These are phyloP conservation scores for Panus rudis DNA, from an alignment of 768 basidiomycete genomes.

Conservation along the genomic window DNA sequence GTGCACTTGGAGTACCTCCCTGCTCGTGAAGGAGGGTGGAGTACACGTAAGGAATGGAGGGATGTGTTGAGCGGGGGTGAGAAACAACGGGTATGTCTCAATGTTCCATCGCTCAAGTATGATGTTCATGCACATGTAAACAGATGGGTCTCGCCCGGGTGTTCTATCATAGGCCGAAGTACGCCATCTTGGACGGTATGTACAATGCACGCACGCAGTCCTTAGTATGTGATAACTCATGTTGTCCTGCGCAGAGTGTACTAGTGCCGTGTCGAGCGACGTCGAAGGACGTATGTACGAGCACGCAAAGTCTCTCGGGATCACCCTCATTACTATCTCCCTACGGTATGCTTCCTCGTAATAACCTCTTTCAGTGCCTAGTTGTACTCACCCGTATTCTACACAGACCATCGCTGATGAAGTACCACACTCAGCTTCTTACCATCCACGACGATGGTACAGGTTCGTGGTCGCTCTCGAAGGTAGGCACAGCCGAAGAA, in stretches of 20 bases:
- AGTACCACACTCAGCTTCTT: constrained; percentile 84
- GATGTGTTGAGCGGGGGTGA: constrained; percentile 95
- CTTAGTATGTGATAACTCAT: constrained; percentile 6
- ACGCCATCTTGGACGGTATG: constrained; percentile 81
- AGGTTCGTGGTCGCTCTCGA: constrained; percentile 63
- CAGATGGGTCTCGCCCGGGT: constrained; percentile 92
- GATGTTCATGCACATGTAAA: neutral
- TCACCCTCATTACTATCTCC: constrained; percentile 91
- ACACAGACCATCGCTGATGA: constrained; percentile 70
- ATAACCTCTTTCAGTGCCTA: neutral
- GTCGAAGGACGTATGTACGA: constrained; percentile 97
- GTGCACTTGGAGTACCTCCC: constrained; percentile 84
- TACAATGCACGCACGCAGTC: constrained; percentile 1
- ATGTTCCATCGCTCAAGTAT: neutral
- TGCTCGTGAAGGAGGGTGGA: constrained; percentile 83
- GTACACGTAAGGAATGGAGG: constrained; percentile 89
- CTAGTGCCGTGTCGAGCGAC: constrained; percentile 91
- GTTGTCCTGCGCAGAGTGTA: constrained; percentile 58
- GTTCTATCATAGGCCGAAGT: constrained; percentile 80
- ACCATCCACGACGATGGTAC: constrained; percentile 69
- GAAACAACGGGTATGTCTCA: constrained; percentile 71
- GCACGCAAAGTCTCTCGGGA: constrained; percentile 79
- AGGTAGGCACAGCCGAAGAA: constrained; percentile 69
- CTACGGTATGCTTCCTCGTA: constrained; percentile 58
- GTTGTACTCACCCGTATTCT: neutral